These are phyloP conservation scores for Globisporangium emineosum DNA, from an alignment of 352 stramenopile species.

Conservation along the genomic window DNA sequence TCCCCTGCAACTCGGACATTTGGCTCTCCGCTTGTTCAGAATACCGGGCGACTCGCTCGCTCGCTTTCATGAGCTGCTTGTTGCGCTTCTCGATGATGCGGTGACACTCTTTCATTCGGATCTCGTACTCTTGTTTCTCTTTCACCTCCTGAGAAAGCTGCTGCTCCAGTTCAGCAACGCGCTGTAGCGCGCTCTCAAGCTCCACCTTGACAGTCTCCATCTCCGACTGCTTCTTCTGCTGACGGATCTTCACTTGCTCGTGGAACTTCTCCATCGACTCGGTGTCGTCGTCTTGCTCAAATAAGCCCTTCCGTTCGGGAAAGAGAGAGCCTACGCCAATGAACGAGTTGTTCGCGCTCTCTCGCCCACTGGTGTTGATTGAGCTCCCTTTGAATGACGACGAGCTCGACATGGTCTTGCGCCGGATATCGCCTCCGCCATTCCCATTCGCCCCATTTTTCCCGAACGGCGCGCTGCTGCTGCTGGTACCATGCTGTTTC, in stretches of 20 bases:
- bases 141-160: conserved; percentile 30
- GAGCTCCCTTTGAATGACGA: conserved; percentile 15
- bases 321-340: conserved; percentile 6
- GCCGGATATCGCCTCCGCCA: conserved; percentile 5
- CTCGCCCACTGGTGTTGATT: neutral
- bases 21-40: conserved; percentile 63
- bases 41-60: conserved; percentile 59
- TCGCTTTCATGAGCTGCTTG: conserved; percentile 83
- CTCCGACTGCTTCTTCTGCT: conserved; percentile 69
- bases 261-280: conserved; percentile 76
- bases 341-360: conserved; percentile 17
- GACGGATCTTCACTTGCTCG: conserved; percentile 63
- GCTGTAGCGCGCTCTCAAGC: conserved; percentile 36
- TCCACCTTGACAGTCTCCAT: conserved; percentile 43
- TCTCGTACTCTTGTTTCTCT: conserved; percentile 61
- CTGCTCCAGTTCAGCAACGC: conserved; percentile 30
- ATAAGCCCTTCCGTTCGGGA: conserved; percentile 59
- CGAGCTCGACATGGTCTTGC: conserved; percentile 13
- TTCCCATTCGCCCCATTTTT: conserved; percentile 10
- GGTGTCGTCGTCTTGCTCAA: conserved; percentile 71
- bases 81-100: conserved; percentile 85
- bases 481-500: conserved; percentile 11
- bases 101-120: conserved; percentile 78
- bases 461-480: conserved; percentile 3
- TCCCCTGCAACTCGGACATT: conserved; percentile 39